phyloP scores from a whole-genome alignment of 495 filamentous ascomycete species.

The Tuber indicum region DNA sequence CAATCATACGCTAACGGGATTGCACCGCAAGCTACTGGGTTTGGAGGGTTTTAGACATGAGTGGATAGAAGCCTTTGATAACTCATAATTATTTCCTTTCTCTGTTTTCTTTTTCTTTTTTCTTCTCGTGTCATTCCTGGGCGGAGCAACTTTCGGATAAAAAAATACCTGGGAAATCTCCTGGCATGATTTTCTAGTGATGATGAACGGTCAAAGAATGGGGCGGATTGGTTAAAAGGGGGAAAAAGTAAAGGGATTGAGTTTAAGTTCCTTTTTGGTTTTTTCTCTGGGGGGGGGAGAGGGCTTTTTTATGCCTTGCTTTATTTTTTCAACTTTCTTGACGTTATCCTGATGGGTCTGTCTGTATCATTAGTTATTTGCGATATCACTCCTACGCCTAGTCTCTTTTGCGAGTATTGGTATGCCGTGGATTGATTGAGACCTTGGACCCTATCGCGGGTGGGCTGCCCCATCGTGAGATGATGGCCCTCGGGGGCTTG shows the following conservation, averaged over 20 bases:
- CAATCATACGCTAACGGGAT: constrained; percentile 73
- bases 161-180: background rate
- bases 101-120: background rate
- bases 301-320: background rate
- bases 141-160: background rate
- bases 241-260: background rate
- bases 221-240: background rate
- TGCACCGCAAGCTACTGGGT: constrained; percentile 73
- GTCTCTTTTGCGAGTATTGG: background rate
- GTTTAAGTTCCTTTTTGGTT: background rate
- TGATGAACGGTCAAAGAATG: background rate
- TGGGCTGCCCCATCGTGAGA: background rate
- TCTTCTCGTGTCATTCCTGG: background rate
- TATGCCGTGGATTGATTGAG: background rate
- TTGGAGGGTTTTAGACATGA: constrained; percentile 51
- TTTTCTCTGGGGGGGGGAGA: background rate
- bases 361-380: background rate
- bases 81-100: background rate
- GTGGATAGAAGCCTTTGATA: background rate
- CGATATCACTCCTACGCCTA: background rate
- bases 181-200: background rate
- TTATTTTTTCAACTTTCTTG: background rate
- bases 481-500: background rate
- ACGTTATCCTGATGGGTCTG: background rate
- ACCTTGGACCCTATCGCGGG: background rate